These are phyloP conservation scores for Biancaea sappan DNA, from an alignment of 306 rosid genomes.

Conservation along the genomic window DNA sequence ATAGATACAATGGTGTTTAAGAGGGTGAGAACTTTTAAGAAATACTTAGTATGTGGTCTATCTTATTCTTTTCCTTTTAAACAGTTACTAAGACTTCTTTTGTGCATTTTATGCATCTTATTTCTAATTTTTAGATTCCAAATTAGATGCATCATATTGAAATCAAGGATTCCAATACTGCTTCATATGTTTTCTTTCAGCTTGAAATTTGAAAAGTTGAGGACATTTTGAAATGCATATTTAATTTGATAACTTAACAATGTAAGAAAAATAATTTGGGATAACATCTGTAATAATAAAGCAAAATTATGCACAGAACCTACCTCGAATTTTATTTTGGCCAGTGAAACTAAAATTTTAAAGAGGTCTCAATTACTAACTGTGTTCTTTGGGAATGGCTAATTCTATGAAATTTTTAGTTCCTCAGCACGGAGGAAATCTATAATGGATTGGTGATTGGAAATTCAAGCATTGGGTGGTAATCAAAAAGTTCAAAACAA, in stretches of 20 bases:
- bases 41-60: background rate
- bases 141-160: background rate
- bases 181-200: background rate
- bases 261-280: background rate
- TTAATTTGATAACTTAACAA: constrained; percentile 19
- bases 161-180: background rate
- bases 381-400: background rate
- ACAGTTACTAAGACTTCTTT: constrained; percentile 7
- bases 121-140: background rate
- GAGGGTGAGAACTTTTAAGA: background rate
- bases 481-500: background rate
- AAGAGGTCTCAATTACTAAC: background rate
- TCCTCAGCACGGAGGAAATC: background rate
- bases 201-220: background rate
- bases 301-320: background rate
- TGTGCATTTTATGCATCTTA: background rate
- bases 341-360: background rate
- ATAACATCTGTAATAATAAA: background rate
- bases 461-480: background rate
- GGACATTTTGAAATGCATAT: background rate
- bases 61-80: constrained; percentile 4
- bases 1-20: constrained; percentile 13
- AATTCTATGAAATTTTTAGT: background rate
- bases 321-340: background rate
- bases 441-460: background rate